These are phyloP conservation scores for Skeletonema tropicum DNA, from an alignment of 108 stramenopile genomes.

Conservation along the genomic window DNA sequence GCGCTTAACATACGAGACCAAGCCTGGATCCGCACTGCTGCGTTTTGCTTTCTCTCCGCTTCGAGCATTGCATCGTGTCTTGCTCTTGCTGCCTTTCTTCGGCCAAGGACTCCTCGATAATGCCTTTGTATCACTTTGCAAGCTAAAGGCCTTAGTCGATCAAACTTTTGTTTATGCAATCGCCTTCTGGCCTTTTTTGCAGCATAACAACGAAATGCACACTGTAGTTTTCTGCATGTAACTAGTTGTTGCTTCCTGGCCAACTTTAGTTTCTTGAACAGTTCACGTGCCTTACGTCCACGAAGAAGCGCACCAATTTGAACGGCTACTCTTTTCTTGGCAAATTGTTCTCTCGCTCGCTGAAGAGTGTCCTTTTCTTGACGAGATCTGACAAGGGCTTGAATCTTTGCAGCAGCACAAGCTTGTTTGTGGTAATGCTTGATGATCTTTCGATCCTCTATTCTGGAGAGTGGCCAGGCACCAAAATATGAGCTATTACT, in stretches of 20 bases:
- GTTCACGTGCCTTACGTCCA: constrained; percentile 37
- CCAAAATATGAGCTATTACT: constrained; percentile 41
- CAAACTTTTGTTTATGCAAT: constrained; percentile 23
- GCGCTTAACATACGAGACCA: constrained; percentile 31
- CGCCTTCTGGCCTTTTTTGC: constrained; percentile 16
- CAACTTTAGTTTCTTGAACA: constrained; percentile 25
- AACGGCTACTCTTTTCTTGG: constrained; percentile 38
- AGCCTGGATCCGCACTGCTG: constrained; percentile 21
- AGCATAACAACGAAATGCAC: constrained; percentile 24
- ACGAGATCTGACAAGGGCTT: constrained; percentile 31
- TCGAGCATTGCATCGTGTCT: constrained; percentile 3
- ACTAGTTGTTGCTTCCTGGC: constrained; percentile 6
- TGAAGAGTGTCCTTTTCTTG: constrained; percentile 39
- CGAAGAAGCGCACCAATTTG: constrained; percentile 43
- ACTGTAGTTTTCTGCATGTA: constrained; percentile 22
- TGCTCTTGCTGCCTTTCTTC: constrained; percentile 19
- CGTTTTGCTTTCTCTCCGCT: constrained; percentile 4
- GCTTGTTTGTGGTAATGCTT: constrained; percentile 35
- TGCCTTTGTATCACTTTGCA: constrained; percentile 31
- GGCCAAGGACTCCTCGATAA: constrained; percentile 38
- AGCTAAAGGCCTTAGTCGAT: constrained; percentile 18
- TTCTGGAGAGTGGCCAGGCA: constrained; percentile 41
- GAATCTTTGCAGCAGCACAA: constrained; percentile 43
- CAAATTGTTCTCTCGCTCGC: constrained; percentile 37
- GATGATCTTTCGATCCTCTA: constrained; percentile 47